A percentile compares a stretch with the other conserved stretches of the same genome.
Evolutionary conservation across 2,329 filamentous ascomycete genomes (phyloP).

Genomic region (Arthroderma sp.): DNA sequence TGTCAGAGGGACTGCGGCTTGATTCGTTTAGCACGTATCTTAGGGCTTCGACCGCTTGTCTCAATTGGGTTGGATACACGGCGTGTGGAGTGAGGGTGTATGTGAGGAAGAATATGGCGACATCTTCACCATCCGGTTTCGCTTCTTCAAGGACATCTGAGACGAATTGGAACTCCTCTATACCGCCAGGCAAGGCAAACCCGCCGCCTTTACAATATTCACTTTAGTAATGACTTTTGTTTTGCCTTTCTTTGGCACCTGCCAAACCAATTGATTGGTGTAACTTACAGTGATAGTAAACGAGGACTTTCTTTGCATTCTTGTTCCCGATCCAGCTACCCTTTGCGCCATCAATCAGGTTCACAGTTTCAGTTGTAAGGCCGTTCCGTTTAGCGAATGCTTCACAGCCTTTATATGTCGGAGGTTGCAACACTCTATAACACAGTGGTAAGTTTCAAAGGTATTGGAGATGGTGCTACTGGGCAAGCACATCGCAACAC

Average conservation of each 20-base stretch:
- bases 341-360: conserved; percentile 19
- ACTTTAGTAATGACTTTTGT: neutral
- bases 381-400: conserved; percentile 15
- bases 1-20: conserved; percentile 20
- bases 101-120: conserved; percentile 41
- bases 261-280: neutral
- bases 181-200: conserved; percentile 37
- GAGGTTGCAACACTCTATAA: conserved; percentile 14
- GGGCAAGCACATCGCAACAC: neutral
- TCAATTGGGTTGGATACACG: conserved; percentile 32
- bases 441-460: no score
- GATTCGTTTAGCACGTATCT: conserved; percentile 26
- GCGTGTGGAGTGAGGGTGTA: conserved; percentile 43
- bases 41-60: conserved; percentile 28
- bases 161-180: conserved; percentile 39
- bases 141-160: conserved; percentile 32
- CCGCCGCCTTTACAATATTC: conserved; percentile 36
- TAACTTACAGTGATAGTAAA: conserved; percentile 26
- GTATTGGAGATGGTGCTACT: neutral
- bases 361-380: conserved; percentile 18
- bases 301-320: conserved; percentile 24
- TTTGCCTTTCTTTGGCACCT: no score
- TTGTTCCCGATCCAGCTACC: conserved; percentile 30
- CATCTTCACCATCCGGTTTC: conserved; percentile 28
- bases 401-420: conserved; percentile 19